phyloP scores from a whole-genome alignment of 1,284 basidiomycete species.

The Rhodotorula mucilaginosa region DNA sequence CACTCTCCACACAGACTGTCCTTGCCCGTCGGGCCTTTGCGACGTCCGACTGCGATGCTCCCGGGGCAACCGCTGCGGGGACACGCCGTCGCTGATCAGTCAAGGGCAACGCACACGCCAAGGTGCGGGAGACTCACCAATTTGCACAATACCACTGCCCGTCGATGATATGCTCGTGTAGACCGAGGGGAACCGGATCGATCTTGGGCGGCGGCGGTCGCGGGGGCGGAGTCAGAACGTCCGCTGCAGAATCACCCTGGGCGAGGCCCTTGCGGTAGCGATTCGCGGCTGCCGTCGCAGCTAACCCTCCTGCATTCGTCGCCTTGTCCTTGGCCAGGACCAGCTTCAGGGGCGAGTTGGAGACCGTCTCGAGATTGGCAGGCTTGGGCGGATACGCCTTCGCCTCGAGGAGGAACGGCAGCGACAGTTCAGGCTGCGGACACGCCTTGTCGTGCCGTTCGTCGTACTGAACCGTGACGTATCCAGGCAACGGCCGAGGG shows the following conservation, averaged over 20 bases:
- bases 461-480: constrained; percentile 53
- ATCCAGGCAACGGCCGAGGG: constrained; percentile 53
- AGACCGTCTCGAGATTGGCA: constrained; percentile 14
- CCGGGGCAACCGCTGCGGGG: constrained; percentile 71
- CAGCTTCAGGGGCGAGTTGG: constrained; percentile 21
- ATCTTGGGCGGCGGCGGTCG: background rate
- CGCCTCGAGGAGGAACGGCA: constrained; percentile 59
- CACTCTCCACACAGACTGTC: constrained; percentile 88
- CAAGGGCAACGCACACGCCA: too few species aligned
- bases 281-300: constrained; percentile 7
- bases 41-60: constrained; percentile 71
- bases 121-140: constrained; percentile 26
- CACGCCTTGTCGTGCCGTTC: constrained; percentile 37
- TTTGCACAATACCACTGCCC: constrained; percentile 90
- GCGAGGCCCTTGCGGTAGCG: constrained; percentile 2
- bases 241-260: background rate
- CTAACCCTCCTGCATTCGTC: background rate
- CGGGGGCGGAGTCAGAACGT: background rate
- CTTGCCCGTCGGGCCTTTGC: constrained; percentile 84
- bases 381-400: constrained; percentile 23
- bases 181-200: constrained; percentile 18
- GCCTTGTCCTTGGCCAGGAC: constrained; percentile 3
- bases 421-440: constrained; percentile 59
- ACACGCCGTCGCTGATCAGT: background rate
- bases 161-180: constrained; percentile 71